A percentile compares a stretch with the other conserved stretches of the same genome.
These are phyloP conservation scores for Lithospermum erythrorhizon DNA, from an alignment of 257 asterid genomes.

Conservation along the genomic window DNA sequence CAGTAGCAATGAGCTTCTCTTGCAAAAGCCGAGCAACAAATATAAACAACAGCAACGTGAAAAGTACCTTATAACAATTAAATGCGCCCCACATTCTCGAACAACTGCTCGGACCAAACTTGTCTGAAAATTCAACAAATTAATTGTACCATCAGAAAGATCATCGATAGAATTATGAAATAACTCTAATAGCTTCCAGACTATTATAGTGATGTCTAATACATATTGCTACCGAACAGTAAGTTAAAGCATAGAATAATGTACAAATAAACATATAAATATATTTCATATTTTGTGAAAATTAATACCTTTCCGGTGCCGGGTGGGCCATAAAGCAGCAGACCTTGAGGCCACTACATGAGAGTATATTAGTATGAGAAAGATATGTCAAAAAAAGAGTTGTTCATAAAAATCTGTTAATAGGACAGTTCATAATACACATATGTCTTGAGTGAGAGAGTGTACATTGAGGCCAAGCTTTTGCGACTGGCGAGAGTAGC, in stretches of 20 bases:
- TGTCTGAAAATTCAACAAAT: slow-evolving; percentile 39
- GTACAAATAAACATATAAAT: neutral
- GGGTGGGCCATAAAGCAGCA: slow-evolving; percentile 90
- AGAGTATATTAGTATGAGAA: neutral
- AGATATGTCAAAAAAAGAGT: no score
- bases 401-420: neutral
- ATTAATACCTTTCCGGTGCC: slow-evolving; percentile 88
- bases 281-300: neutral
- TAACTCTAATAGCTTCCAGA: neutral
- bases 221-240: neutral
- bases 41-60: neutral
- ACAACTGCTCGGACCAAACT: slow-evolving; percentile 97
- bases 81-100: slow-evolving; percentile 79
- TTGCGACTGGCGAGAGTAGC: slow-evolving; percentile 50
- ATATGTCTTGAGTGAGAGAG: neutral
- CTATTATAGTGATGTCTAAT: no score
- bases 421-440: neutral
- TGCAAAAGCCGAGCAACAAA: neutral
- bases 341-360: slow-evolving; percentile 79
- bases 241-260: neutral
- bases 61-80: slow-evolving; percentile 61
- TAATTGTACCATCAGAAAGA: neutral
- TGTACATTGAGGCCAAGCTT: slow-evolving; percentile 64
- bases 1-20: neutral
- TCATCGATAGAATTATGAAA: neutral